phyloP scores from a whole-genome alignment of 2,329 filamentous ascomycete genomes.

The Metarhizium rileyi region DNA sequence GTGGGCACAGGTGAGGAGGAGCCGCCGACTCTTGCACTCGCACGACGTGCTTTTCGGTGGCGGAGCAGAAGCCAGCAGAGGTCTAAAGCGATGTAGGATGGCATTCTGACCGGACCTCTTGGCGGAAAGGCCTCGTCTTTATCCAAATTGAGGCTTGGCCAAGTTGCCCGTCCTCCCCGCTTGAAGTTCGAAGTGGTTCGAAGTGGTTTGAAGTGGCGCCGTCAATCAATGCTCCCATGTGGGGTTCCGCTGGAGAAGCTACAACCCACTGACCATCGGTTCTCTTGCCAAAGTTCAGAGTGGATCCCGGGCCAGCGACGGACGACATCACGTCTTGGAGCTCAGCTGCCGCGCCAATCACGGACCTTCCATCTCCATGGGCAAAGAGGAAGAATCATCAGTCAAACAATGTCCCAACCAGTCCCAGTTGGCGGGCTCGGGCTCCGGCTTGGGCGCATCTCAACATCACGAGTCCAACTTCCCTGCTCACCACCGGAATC shows the following conservation, averaged over 20 bases:
- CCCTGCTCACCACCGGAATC: background rate
- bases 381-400: no score
- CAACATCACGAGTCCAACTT: background rate
- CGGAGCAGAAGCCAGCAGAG: background rate
- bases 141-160: background rate
- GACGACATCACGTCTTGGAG: background rate
- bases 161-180: background rate
- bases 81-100: background rate
- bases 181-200: background rate
- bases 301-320: background rate
- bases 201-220: background rate
- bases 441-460: no score
- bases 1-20: background rate
- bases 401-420: no score
- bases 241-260: background rate
- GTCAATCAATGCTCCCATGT: no score
- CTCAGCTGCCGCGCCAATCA: conserved; percentile 8
- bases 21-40: background rate
- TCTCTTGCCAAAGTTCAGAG: background rate
- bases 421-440: no score
- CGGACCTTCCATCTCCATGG: background rate
- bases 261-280: background rate
- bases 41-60: background rate
- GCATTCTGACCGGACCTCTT: background rate
- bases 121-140: background rate